Conservation (phyloP, 345 rosid species). For the Cardamine occulta region DNA sequence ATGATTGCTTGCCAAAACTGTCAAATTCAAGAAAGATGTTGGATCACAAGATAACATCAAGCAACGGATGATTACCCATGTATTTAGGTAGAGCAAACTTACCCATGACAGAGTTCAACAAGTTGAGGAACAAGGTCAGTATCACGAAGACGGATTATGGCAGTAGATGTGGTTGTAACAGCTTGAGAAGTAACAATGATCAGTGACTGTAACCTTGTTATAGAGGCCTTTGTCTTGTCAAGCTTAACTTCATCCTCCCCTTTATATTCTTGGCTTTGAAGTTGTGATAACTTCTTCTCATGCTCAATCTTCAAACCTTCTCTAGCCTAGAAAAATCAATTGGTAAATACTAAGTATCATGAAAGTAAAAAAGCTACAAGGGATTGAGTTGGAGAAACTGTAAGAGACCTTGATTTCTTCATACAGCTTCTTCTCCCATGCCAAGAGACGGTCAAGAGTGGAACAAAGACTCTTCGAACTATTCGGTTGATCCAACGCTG, state of each 20-base stretch:
- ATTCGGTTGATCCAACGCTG: constrained; percentile 55
- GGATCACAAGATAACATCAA: constrained; percentile 8
- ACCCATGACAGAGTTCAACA: constrained; percentile 92
- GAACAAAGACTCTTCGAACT: constrained; percentile 82
- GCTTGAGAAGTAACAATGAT: constrained; percentile 86
- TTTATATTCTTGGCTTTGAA: constrained; percentile 93
- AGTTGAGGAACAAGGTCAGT: constrained; percentile 90
- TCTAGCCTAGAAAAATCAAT: constrained; percentile 52
- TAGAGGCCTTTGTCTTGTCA: constrained; percentile 84
- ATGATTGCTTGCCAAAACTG: constrained; percentile 24
- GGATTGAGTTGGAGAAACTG: neutral
- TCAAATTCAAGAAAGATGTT: constrained; percentile 2
- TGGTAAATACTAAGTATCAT: neutral
- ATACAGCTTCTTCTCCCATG: constrained; percentile 97
- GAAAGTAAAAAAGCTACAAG: neutral
- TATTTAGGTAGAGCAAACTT: constrained; percentile 35
- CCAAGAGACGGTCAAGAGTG: constrained; percentile 84
- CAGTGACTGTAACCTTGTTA: constrained; percentile 70
- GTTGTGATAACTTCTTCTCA: constrained; percentile 73
- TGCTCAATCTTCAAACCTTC: constrained; percentile 92
- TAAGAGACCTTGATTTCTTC: constrained; percentile 82
- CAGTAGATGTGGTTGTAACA: constrained; percentile 85
- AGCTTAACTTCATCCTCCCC: constrained; percentile 80
- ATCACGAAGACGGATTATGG: constrained; percentile 79
- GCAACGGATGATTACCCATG: neutral